phyloP scores from a whole-genome alignment of 441 rosid species.

The Pelargonium citronellum region DNA sequence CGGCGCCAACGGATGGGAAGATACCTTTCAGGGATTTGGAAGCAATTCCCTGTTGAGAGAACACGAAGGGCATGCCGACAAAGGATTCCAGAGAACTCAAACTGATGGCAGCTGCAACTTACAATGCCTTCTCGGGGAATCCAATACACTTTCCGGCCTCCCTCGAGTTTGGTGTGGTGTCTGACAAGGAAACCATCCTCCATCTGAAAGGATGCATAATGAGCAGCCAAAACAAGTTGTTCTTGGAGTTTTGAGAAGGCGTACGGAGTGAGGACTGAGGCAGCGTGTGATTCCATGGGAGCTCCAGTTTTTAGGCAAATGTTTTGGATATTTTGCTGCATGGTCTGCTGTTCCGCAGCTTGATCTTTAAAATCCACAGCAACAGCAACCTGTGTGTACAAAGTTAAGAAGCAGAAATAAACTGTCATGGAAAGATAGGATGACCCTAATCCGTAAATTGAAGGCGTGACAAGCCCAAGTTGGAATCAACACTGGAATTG shows the following conservation, averaged over 20 bases:
- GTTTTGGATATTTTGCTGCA: constrained; percentile 94
- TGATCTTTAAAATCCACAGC: constrained; percentile 89
- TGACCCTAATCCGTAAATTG: too few species aligned
- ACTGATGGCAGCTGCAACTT: constrained; percentile 91
- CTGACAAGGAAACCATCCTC: constrained; percentile 82
- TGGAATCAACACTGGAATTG: too few species aligned
- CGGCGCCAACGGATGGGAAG: constrained; percentile 84
- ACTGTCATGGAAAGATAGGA: too few species aligned
- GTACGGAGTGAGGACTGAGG: constrained; percentile 73
- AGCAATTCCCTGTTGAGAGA: constrained; percentile 86
- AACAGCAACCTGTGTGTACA: constrained; percentile 57
- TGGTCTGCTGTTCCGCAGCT: constrained; percentile 88
- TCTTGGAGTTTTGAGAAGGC: constrained; percentile 96
- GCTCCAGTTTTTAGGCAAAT: constrained; percentile 84
- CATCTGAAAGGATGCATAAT: constrained; percentile 86
- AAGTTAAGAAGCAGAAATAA: not conserved
- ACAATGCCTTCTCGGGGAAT: constrained; percentile 76
- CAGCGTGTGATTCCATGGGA: constrained; percentile 93
- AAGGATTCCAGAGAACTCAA: constrained; percentile 88
- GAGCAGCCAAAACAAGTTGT: constrained; percentile 89
- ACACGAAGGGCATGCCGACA: constrained; percentile 89
- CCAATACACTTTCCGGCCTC: constrained; percentile 91
- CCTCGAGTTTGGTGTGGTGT: constrained; percentile 88
- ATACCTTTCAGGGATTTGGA: constrained; percentile 83
- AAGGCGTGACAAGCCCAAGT: too few species aligned